phyloP scores from a whole-genome alignment of 257 asterid species.

The Penstemon newberryi region DNA sequence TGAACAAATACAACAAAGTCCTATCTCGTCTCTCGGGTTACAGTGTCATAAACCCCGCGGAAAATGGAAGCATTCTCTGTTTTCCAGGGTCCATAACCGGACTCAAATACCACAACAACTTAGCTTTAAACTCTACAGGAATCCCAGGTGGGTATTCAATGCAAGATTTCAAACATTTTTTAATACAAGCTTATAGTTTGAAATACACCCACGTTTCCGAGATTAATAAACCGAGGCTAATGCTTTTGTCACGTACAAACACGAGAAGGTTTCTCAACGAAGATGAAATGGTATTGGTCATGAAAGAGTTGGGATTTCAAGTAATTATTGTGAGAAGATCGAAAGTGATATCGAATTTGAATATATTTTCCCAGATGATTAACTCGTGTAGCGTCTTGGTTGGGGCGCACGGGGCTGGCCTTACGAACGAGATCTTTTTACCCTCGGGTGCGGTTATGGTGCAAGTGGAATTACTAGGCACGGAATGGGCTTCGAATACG shows the following conservation, averaged over 20 bases:
- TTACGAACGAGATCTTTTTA: conserved; percentile 56
- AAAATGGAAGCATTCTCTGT: conserved; percentile 49
- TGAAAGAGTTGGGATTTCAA: conserved; percentile 40
- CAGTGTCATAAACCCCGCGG: conserved; percentile 39
- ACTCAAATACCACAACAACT: conserved; percentile 49
- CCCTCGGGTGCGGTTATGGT: conserved; percentile 44
- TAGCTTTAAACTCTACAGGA: conserved; percentile 15
- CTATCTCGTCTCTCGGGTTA: conserved; percentile 42
- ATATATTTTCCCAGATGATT: conserved; percentile 37
- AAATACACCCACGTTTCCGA: conserved; percentile 13
- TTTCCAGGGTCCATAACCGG: conserved; percentile 54
- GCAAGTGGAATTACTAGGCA: conserved; percentile 54
- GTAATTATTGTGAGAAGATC: conserved; percentile 42
- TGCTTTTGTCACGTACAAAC: conserved; percentile 45
- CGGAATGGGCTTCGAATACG: conserved; percentile 55
- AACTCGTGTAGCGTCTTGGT: conserved; percentile 56
- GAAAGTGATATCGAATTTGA: conserved; percentile 40
- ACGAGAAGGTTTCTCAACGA: conserved; percentile 45
- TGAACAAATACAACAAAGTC: conserved; percentile 42
- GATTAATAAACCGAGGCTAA: conserved; percentile 40
- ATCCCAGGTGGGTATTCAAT: conserved; percentile 27
- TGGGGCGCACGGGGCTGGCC: conserved; percentile 67
- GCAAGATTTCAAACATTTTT: conserved; percentile 19
- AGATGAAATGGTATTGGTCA: conserved; percentile 37
- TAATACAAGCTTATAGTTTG: conserved; percentile 2